Base-by-base conservation (phyloP, 192 early-diverging fungal species). In the Coemansia reversa region DNA sequence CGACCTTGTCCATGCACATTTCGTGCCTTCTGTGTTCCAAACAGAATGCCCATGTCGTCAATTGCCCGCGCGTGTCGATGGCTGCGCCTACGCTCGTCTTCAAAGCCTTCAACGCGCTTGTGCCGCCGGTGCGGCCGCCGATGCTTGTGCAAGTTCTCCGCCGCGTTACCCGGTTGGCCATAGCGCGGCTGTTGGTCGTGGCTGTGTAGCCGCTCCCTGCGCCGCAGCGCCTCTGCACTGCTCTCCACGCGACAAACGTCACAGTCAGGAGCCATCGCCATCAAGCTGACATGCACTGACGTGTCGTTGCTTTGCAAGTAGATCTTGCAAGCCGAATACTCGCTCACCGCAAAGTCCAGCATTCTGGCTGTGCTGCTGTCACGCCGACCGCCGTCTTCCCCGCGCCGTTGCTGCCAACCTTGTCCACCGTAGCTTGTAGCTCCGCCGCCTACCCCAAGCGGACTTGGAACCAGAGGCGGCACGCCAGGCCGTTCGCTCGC, bases 211-310 rank as follows among this genome's bases (percentile, higher is more conserved):
- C 74, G 74, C 61, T 76, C 58, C 48, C 64, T 70, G 61, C 74
- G 70, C 33, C 42, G 51, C 39, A 60, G 69, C 19, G 66, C 53
- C 33, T 70, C 74, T 14, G 63, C n/a, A 22, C 20, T 65, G 35
- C 27, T 59, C 47, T 76, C 56, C 4, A 25, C 32, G 22, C 62
- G 62, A n/a, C 79, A 81, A 12, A 56, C 47, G 28, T 76, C 74
- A 53, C 79, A 81, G 30, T 72, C 74, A 1, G 79, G 79, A 19
- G 79, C 61, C 27, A 81, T 30, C 5, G 79, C 79, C 79, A 81
- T 75, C 33, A 81, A 53, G 14, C 63, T 63, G 4, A 81, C 79
- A 22, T 74, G 74, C 45, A 76, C 79, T 19, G 64, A 66, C 0
- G 74, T 24, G 50, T 72, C 70, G 16, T 59, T 81, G 63, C 74